These are phyloP conservation scores for Aspergillus wentii DNA, from an alignment of 495 filamentous ascomycete genomes.

Conservation along the genomic window DNA sequence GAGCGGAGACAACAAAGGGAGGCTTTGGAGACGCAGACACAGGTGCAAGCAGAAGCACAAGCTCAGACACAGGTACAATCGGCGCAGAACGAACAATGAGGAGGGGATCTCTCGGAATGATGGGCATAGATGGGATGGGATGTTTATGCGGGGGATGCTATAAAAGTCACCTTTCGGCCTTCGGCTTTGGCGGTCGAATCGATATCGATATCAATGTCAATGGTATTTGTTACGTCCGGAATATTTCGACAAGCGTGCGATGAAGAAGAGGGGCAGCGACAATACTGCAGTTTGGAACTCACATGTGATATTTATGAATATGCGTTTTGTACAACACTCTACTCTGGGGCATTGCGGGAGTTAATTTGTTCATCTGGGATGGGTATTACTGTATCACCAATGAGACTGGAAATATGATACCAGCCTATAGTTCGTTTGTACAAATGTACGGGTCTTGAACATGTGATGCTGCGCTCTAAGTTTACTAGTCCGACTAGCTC, in stretches of 20 bases:
- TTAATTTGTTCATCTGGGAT: conserved; percentile 13
- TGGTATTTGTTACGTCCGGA: not conserved
- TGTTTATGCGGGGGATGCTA: too few species aligned
- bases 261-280: too few species aligned
- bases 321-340: conserved; percentile 31
- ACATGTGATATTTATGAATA: conserved; percentile 8
- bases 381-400: not conserved
- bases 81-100: conserved; percentile 11
- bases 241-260: too few species aligned
- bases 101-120: conserved; percentile 17
- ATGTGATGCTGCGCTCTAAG: too few species aligned
- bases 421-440: too few species aligned
- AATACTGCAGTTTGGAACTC: conserved; percentile 1
- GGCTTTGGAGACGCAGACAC: conserved; percentile 44
- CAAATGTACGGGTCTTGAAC: too few species aligned
- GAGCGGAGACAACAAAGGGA: conserved; percentile 56
- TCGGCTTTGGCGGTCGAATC: too few species aligned
- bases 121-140: conserved; percentile 6
- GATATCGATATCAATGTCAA: too few species aligned
- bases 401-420: not conserved
- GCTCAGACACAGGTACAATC: conserved; percentile 25
- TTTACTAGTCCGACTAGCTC: too few species aligned
- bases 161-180: too few species aligned
- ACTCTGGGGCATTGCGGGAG: conserved; percentile 30
- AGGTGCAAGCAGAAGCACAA: conserved; percentile 24